These are phyloP conservation scores for Lipomyces chichibuensis DNA, from an alignment of 805 yeast genomes.

Conservation along the genomic window DNA sequence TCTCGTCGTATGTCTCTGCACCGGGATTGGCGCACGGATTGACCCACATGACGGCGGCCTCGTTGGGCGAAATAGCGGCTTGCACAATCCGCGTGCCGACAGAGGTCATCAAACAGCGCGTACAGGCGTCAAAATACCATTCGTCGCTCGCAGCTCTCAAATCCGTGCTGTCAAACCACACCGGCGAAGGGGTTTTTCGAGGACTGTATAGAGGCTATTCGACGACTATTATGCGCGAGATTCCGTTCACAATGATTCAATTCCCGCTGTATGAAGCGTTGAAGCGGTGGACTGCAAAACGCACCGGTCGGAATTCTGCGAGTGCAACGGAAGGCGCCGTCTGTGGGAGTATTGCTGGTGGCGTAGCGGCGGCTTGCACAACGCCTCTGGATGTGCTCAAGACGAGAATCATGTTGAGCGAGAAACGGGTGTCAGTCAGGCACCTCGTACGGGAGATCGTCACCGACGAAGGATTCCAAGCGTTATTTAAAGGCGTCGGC, in stretches of 20 bases:
- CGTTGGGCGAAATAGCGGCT: slow-evolving; percentile 89
- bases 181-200: slow-evolving; percentile 74
- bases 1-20: slow-evolving; percentile 9
- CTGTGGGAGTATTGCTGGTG: slow-evolving; percentile 93
- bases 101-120: slow-evolving; percentile 92
- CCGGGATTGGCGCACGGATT: slow-evolving; percentile 45
- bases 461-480: slow-evolving; percentile 72
- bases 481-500: slow-evolving; percentile 83
- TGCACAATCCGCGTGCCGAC: slow-evolving; percentile 95
- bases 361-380: slow-evolving; percentile 90
- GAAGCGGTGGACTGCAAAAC: slow-evolving; percentile 61
- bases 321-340: slow-evolving; percentile 79
- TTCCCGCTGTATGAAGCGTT: slow-evolving; percentile 89
- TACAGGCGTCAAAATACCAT: slow-evolving; percentile 69
- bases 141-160: slow-evolving; percentile 70
- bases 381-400: slow-evolving; percentile 94
- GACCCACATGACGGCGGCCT: slow-evolving; percentile 85
- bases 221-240: slow-evolving; percentile 90
- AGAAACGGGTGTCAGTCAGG: slow-evolving; percentile 52
- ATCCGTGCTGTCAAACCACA: slow-evolving; percentile 60
- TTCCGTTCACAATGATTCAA: slow-evolving; percentile 94
- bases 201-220: slow-evolving; percentile 94
- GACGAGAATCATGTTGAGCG: slow-evolving; percentile 83
- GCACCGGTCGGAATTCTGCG: slow-evolving; percentile 48
- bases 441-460: slow-evolving; percentile 56